phyloP scores from a whole-genome alignment of 306 rosid species.

The Dalbergia oliveri region DNA sequence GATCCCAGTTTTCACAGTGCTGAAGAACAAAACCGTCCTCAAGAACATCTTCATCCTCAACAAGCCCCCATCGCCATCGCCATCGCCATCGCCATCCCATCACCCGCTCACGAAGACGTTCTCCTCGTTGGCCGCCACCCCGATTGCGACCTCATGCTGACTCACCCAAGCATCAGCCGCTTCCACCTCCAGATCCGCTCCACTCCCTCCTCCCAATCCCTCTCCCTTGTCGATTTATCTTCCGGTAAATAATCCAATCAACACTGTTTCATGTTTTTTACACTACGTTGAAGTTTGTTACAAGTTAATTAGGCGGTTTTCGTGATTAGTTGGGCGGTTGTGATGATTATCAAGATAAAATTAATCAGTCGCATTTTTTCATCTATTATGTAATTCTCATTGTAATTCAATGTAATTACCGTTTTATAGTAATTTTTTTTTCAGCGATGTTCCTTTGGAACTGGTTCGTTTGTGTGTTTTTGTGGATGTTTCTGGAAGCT shows the following conservation, averaged over 20 bases:
- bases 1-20: constrained; percentile 82
- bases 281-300: too few relatives aligned
- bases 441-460: neutral
- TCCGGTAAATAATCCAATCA: constrained; percentile 54
- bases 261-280: too few relatives aligned
- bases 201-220: constrained; percentile 52
- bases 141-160: constrained; percentile 72
- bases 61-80: constrained; percentile 42
- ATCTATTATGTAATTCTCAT: too few relatives aligned
- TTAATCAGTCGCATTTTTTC: too few relatives aligned
- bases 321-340: too few relatives aligned
- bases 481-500: neutral
- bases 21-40: constrained; percentile 74
- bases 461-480: neutral
- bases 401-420: too few relatives aligned
- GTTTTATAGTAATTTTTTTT: too few relatives aligned
- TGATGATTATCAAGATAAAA: too few relatives aligned
- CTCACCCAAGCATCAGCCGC: constrained; percentile 89
- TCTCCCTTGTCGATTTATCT: constrained; percentile 66
- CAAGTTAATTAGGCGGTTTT: too few relatives aligned
- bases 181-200: constrained; percentile 79
- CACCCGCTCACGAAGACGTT: constrained; percentile 53
- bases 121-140: constrained; percentile 80
- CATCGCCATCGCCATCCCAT: neutral
- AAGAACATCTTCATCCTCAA: constrained; percentile 83